phyloP scores from a whole-genome alignment of 2,329 filamentous ascomycete genomes.

The Dactylella cylindrospora region DNA sequence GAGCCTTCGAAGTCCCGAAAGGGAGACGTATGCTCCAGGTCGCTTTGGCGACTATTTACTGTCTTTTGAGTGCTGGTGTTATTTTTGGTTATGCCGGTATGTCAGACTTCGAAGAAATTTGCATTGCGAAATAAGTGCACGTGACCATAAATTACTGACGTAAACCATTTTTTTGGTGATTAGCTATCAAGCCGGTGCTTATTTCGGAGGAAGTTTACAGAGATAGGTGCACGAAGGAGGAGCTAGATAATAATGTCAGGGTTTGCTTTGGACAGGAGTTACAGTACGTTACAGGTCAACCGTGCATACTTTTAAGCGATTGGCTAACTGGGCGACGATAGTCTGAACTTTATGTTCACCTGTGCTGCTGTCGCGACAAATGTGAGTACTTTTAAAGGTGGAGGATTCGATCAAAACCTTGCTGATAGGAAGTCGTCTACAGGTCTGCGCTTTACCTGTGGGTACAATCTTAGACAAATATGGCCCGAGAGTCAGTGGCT shows the following conservation, averaged over 20 bases:
- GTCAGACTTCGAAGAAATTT: constrained; percentile 6
- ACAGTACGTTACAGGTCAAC: constrained; percentile 50
- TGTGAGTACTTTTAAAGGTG: constrained; percentile 49
- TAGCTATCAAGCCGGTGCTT: constrained; percentile 75
- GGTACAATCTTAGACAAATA: constrained; percentile 81
- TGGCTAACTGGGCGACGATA: constrained; percentile 50
- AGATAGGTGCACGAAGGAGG: constrained; percentile 62
- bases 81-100: constrained; percentile 74
- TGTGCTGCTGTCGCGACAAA: constrained; percentile 85
- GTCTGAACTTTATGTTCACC: constrained; percentile 88
- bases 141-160: constrained; percentile 17
- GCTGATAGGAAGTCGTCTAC: not conserved
- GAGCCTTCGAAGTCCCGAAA: constrained; percentile 53
- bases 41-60: constrained; percentile 68
- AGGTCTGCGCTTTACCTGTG: constrained; percentile 74
- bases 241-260: constrained; percentile 56
- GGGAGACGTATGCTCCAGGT: constrained; percentile 61
- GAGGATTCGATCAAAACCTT: not conserved
- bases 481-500: constrained; percentile 74
- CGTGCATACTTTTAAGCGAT: not conserved
- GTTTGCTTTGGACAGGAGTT: constrained; percentile 64
- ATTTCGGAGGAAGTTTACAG: constrained; percentile 72
- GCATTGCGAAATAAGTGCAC: not conserved
- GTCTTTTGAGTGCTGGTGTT: constrained; percentile 74
- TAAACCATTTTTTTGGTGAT: not conserved